Conservation (phyloP, 2,329 filamentous ascomycete species). For the Diaporthe capsici region DNA sequence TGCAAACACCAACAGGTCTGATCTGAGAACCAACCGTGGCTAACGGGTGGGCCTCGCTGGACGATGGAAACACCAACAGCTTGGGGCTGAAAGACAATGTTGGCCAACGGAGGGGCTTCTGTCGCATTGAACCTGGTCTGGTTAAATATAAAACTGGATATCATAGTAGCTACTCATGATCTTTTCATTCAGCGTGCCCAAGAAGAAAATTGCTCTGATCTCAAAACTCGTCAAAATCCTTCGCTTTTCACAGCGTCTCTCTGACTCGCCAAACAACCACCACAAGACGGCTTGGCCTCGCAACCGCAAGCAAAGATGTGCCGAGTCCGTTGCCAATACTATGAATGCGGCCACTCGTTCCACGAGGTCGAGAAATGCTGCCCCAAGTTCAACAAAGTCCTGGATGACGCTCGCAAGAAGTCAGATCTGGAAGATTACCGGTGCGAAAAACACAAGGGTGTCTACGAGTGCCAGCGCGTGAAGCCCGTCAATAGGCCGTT, state of each 20-base stretch:
- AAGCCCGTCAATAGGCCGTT: neutral
- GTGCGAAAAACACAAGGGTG: too few species aligned
- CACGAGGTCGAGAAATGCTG: neutral
- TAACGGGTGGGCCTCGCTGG: neutral
- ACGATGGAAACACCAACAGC: neutral
- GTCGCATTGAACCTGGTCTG: neutral
- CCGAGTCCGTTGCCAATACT: neutral
- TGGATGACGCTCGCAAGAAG: neutral
- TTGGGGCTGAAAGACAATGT: neutral
- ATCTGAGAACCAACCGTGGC: neutral
- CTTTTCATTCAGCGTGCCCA: neutral
- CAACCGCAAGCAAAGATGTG: slow-evolving; percentile 2
- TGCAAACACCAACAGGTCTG: neutral
- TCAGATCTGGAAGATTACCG: too few species aligned
- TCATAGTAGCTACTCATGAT: neutral
- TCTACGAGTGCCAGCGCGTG: too few species aligned
- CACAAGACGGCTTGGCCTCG: neutral
- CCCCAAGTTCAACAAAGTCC: neutral
- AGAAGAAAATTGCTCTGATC: neutral
- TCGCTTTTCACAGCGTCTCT: neutral
- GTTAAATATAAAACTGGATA: neutral
- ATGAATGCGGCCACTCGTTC: neutral
- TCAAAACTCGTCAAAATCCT: neutral
- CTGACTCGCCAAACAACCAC: neutral
- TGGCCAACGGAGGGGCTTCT: rapidly evolving